phyloP scores from a whole-genome alignment of 129 eudicot genomes.

The Glebionis coronaria region DNA sequence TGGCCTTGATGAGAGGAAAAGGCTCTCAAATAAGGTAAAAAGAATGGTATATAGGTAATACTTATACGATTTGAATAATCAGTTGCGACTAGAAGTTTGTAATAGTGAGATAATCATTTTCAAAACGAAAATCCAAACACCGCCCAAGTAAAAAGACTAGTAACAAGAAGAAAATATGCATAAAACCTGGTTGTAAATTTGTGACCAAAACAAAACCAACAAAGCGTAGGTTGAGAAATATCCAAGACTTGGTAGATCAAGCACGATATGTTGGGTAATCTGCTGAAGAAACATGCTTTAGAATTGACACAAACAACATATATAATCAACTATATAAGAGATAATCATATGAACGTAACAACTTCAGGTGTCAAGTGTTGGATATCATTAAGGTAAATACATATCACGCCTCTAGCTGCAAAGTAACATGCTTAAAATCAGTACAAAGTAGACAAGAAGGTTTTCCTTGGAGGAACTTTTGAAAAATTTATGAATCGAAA shows the following conservation, averaged over 20 bases:
- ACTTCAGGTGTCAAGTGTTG: conserved; percentile 77
- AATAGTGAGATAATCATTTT: no score
- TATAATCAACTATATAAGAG: conserved; percentile 7
- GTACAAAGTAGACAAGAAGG: neutral
- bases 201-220: conserved; percentile 90
- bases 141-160: neutral
- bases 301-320: neutral
- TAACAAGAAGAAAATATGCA: neutral
- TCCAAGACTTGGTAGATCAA: conserved; percentile 89
- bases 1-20: no score
- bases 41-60: no score
- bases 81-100: no score
- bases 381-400: conserved; percentile 66
- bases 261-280: conserved; percentile 71
- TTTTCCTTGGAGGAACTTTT: conserved; percentile 10
- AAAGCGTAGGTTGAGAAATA: conserved; percentile 90
- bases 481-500: neutral
- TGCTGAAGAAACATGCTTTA: conserved; percentile 30
- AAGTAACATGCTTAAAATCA: conserved; percentile 13
- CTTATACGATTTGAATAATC: no score
- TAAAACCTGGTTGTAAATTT: conserved; percentile 83
- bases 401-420: conserved; percentile 71
- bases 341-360: conserved; percentile 1
- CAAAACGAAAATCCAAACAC: no score
- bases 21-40: no score